These are phyloP conservation scores for Suillus placidus DNA, from an alignment of 768 basidiomycete genomes.

Conservation along the genomic window DNA sequence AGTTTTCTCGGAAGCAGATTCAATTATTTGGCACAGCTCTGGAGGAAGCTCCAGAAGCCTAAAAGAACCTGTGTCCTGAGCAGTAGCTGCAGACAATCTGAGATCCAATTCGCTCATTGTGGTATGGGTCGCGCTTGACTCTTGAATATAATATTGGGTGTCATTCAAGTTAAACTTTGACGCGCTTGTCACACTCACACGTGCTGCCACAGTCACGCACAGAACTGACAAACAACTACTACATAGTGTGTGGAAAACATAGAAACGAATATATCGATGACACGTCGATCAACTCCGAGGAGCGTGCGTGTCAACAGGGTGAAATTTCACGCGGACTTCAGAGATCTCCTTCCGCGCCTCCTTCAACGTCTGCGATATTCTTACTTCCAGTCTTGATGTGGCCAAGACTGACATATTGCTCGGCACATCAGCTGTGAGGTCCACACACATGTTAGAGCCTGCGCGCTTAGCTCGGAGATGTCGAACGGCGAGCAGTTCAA, in stretches of 20 bases:
- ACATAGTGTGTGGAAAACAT: too few relatives aligned
- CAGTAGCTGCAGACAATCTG: constrained; percentile 52
- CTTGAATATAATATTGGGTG: neutral
- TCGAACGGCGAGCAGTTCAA: constrained; percentile 47
- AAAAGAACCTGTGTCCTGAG: constrained; percentile 54
- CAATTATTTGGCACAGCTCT: constrained; percentile 65
- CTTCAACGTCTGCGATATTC: constrained; percentile 59
- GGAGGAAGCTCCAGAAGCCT: constrained; percentile 75
- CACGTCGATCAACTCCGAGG: neutral
- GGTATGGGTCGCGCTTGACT: neutral
- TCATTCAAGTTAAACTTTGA: neutral
- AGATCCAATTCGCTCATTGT: constrained; percentile 41
- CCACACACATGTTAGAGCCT: constrained; percentile 82
- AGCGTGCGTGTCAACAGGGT: constrained; percentile 37
- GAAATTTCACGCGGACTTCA: constrained; percentile 72
- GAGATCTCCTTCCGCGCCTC: constrained; percentile 63
- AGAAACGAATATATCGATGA: neutral
- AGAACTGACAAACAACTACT: neutral
- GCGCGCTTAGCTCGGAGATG: constrained; percentile 74
- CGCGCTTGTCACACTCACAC: constrained; percentile 7
- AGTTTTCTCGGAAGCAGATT: constrained; percentile 43
- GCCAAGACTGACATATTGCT: constrained; percentile 57
- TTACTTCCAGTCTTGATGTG: constrained; percentile 59
- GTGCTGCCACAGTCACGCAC: neutral
- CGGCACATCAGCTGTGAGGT: constrained; percentile 77